Conservation (phyloP, 1,139 yeast species). For the Suhomyces wounanorum region DNA sequence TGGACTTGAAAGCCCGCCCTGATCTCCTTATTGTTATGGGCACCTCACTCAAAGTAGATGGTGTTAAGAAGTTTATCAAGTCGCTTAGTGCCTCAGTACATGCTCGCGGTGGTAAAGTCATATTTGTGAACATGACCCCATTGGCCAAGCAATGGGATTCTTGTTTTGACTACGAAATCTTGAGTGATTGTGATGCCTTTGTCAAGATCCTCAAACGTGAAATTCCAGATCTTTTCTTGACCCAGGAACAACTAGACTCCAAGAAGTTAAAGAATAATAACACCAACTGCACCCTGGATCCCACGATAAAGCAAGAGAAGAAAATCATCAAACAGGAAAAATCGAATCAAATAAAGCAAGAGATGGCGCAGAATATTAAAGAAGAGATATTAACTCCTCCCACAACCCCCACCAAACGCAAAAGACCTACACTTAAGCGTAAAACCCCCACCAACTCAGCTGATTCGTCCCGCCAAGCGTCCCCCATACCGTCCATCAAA, state of each 20-base stretch:
- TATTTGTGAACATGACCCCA: slow-evolving; percentile 62
- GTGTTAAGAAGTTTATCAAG: slow-evolving; percentile 68
- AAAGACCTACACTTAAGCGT: slow-evolving; percentile 18
- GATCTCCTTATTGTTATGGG: slow-evolving; percentile 73
- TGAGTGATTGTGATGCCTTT: slow-evolving; percentile 83
- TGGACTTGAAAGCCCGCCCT: slow-evolving; percentile 59
- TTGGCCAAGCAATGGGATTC: slow-evolving; percentile 56
- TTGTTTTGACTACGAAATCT: slow-evolving; percentile 69
- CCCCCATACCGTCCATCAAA: slow-evolving; percentile 5
- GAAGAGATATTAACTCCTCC: slow-evolving; percentile 30
- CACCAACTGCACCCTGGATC: slow-evolving; percentile 2
- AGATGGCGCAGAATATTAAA: slow-evolving; percentile 2
- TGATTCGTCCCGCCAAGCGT: neutral
- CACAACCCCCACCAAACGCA: slow-evolving; percentile 31
- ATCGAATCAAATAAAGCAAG: neutral
- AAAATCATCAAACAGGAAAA: slow-evolving; percentile 6
- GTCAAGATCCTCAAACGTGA: slow-evolving; percentile 53
- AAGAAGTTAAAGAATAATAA: slow-evolving; percentile 36
- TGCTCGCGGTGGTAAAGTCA: slow-evolving; percentile 59
- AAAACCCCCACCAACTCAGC: neutral
- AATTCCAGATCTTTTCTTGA: slow-evolving; percentile 59
- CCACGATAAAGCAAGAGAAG: slow-evolving; percentile 12
- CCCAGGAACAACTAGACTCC: slow-evolving; percentile 53
- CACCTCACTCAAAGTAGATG: slow-evolving; percentile 73
- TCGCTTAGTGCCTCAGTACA: slow-evolving; percentile 60